Base-by-base conservation (phyloP, 2,329 filamentous ascomycete species). In the Cladorrhinum sp. region DNA sequence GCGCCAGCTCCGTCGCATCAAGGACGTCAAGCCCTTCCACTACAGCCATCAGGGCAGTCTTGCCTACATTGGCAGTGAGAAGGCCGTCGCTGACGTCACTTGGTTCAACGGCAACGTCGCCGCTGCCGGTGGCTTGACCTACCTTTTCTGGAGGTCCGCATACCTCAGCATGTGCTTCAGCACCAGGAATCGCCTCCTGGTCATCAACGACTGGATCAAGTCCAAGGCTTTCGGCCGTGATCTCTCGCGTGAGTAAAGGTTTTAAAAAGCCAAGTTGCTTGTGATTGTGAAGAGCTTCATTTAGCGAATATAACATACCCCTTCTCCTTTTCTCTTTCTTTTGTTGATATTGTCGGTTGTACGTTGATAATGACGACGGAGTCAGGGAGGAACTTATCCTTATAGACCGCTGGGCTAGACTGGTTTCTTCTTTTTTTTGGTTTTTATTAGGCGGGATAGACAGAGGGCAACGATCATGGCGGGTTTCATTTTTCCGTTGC, bases 101-200 rank as follows among this genome's bases (percentile, higher is more conserved):
- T 99, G 95, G 93, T 87, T 96, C 80, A 96, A 95, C 71, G 95
- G 95, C 67, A 99, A 98, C 81, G 85, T 99, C 70, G 93, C 95
- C 64, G 91, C 89, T 50, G 95, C 93, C 73, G 95, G 95, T 74
- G 91, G 89, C 71, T 81, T 98, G 78, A 99, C 95, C 59, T 99
- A 96, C 80, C 85, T 97, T 68, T 99, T 99, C 86, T 99, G 95
- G 95, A 86, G 93, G 75, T 96, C 91, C 73, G 95, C 93, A 58
- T 99, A 99, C 77, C 81, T 99, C 76, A 97, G 92, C 83, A 99
- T 99, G 95, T 97, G 93, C 86, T 99, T 99, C 78, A 98, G 93
- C 87, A 93, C 91, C 64, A 92, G 95, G 70, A 99, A 99, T 81
- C 89, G 95, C 74, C 85, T 98, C 69, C 85, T 99, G 55, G 95